phyloP scores from a whole-genome alignment of 78 protist genomes.

The Dictyostelium firmibasis region DNA sequence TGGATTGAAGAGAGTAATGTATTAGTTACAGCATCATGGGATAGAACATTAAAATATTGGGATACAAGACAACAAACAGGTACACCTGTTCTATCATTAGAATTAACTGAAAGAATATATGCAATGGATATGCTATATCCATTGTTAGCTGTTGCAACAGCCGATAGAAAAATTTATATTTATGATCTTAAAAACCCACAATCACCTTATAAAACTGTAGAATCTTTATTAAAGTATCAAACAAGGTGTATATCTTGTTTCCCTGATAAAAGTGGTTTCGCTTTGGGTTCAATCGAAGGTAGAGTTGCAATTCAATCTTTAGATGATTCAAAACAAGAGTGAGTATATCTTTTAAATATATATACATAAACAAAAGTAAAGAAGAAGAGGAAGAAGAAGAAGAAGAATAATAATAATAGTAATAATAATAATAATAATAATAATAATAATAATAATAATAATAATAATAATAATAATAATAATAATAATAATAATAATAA shows the following conservation, averaged over 20 bases:
- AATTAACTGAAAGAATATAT: conserved; percentile 80
- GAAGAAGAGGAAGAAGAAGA: too few species aligned
- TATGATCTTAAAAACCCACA: conserved; percentile 75
- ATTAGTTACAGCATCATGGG: conserved; percentile 92
- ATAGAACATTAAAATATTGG: conserved; percentile 91
- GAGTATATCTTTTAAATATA: background rate
- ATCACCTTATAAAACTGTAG: conserved; percentile 9
- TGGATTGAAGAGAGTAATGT: conserved; percentile 75
- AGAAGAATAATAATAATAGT: background rate
- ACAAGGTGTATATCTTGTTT: conserved; percentile 79
- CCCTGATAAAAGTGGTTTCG: conserved; percentile 89
- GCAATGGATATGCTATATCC: conserved; percentile 57
- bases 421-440: background rate
- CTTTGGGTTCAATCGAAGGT: conserved; percentile 96
- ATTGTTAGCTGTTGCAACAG: conserved; percentile 84
- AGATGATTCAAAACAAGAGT: conserved; percentile 58
- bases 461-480: background rate
- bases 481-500: background rate
- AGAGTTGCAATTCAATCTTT: conserved; percentile 91
- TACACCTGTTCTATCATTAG: conserved; percentile 17
- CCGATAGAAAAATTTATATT: conserved; percentile 77
- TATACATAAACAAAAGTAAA: background rate
- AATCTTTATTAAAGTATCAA: conserved; percentile 88
- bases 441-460: background rate
- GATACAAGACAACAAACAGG: conserved; percentile 72